Evolutionary conservation across 345 rosid genomes (phyloP).

Genomic region (Salix brachista): DNA sequence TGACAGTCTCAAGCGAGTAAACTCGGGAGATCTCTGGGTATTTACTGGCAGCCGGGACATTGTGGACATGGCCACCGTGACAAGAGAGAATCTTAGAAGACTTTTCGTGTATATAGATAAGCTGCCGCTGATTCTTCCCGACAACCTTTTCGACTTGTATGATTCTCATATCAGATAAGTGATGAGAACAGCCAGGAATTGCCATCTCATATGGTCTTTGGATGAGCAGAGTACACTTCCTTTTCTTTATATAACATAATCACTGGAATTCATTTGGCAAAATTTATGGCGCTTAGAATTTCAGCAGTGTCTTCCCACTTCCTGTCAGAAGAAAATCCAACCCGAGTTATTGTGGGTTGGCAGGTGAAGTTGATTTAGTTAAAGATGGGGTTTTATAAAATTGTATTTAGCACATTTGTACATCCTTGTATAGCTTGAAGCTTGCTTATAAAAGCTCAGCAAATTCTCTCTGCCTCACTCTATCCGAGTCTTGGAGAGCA

Average conservation of each 20-base stretch:
- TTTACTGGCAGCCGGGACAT: constrained; percentile 1
- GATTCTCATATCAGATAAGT: constrained; percentile 14
- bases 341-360: constrained; percentile 7
- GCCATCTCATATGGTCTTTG: background rate
- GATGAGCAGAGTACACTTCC: background rate
- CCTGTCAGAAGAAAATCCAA: constrained; percentile 6
- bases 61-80: constrained; percentile 10
- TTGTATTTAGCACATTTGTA: constrained; percentile 36
- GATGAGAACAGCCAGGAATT: background rate
- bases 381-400: constrained; percentile 7
- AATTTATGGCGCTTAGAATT: background rate
- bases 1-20: constrained; percentile 15
- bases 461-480: background rate
- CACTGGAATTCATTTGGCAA: background rate
- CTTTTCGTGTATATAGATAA: constrained; percentile 18
- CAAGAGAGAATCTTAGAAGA: constrained; percentile 9
- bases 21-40: constrained; percentile 18
- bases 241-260: background rate
- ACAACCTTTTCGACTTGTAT: constrained; percentile 3
- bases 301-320: constrained; percentile 12
- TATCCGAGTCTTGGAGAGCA: background rate
- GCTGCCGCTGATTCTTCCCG: constrained; percentile 7
- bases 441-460: background rate
- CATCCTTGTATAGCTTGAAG: constrained; percentile 36
- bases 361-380: constrained; percentile 20